Conservation (phyloP, 2,329 filamentous ascomycete species). For the Aspergillus neoniger region DNA sequence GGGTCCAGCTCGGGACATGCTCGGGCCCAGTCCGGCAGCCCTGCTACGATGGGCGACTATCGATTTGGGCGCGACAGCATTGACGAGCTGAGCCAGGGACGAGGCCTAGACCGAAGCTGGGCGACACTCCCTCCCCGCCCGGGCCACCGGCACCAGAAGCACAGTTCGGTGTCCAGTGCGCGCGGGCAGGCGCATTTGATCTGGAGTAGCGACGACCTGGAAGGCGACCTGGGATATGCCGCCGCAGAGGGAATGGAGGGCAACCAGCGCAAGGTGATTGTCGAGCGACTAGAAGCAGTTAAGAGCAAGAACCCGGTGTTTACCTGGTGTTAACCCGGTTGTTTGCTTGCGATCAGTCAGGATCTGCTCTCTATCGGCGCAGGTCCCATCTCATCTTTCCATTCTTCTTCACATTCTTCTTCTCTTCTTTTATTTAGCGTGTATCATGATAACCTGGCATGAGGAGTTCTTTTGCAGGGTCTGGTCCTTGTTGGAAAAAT, state of each 20-base stretch:
- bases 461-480: constrained; percentile 24
- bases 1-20: constrained; percentile 38
- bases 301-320: constrained; percentile 96
- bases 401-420: background rate
- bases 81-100: constrained; percentile 34
- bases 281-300: constrained; percentile 91
- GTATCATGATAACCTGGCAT: constrained; percentile 28
- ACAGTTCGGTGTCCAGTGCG: constrained; percentile 45
- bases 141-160: constrained; percentile 29
- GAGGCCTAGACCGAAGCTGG: constrained; percentile 41
- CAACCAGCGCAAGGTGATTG: constrained; percentile 89
- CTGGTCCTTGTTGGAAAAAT: constrained; percentile 24
- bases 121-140: constrained; percentile 39
- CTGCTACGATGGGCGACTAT: constrained; percentile 35
- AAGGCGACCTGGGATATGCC: constrained; percentile 91
- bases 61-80: constrained; percentile 34
- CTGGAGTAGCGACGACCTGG: constrained; percentile 72
- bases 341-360: constrained; percentile 3
- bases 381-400: constrained; percentile 4
- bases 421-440: constrained; percentile 27
- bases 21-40: constrained; percentile 37
- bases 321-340: constrained; percentile 76
- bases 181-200: constrained; percentile 42
- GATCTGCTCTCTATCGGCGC: constrained; percentile 2
- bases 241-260: constrained; percentile 93